phyloP scores from a whole-genome alignment of 2,329 filamentous ascomycete species.

The Diaporthe batatas region DNA sequence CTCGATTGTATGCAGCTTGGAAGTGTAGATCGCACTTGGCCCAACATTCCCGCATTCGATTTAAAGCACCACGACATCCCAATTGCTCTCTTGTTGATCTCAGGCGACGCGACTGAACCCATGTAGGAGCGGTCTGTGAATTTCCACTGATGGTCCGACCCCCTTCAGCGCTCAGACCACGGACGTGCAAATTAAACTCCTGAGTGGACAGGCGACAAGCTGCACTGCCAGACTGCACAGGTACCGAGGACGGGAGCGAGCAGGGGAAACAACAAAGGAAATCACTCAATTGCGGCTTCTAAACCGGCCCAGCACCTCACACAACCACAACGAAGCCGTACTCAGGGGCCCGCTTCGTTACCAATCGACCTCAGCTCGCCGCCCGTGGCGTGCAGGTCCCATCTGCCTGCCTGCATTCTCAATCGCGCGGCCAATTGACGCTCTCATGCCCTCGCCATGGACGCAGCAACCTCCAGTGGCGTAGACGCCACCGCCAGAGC shows the following conservation, averaged over 20 bases:
- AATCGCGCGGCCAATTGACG: slow-evolving; percentile 16
- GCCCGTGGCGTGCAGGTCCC: neutral
- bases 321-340: slow-evolving; percentile 1
- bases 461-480: slow-evolving; percentile 38
- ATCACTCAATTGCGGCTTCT: slow-evolving; percentile 19
- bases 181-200: slow-evolving; percentile 7
- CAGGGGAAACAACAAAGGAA: slow-evolving; percentile 23
- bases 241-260: slow-evolving; percentile 13
- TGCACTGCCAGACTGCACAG: neutral
- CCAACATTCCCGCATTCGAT: slow-evolving; percentile 18
- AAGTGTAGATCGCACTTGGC: slow-evolving; percentile 30
- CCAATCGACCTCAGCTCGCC: neutral
- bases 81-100: slow-evolving; percentile 11
- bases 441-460: slow-evolving; percentile 36
- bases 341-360: neutral
- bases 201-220: slow-evolving; percentile 3
- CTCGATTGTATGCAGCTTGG: neutral
- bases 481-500: slow-evolving; percentile 32
- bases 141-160: neutral
- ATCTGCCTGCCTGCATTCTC: neutral
- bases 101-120: neutral
- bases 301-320: neutral
- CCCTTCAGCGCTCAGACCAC: slow-evolving; percentile 32
- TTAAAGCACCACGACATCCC: slow-evolving; percentile 11
- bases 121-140: neutral